Conservation (phyloP, 768 basidiomycete species). For the Rhodotorula babjevae region DNA sequence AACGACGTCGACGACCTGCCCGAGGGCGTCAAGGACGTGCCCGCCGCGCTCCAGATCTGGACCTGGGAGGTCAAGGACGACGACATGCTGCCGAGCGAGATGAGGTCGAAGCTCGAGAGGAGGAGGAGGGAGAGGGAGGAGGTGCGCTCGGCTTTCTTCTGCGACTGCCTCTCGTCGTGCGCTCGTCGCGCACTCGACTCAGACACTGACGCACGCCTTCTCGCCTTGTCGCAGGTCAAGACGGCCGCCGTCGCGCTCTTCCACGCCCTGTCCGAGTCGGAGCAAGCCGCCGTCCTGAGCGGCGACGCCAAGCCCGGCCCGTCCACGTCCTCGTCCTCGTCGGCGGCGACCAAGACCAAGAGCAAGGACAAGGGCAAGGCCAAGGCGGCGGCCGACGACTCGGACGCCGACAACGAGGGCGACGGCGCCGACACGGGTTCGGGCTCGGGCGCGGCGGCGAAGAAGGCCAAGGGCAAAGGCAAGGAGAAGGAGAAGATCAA, state of each 20-base stretch:
- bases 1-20: not conserved
- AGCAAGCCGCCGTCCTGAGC: constrained; percentile 53
- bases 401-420: not conserved
- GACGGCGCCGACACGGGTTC: not conserved
- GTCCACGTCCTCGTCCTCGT: too few relatives aligned
- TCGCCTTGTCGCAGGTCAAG: constrained; percentile 49
- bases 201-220: too few relatives aligned
- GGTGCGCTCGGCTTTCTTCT: constrained; percentile 48
- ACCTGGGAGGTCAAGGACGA: constrained; percentile 74
- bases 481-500: constrained; percentile 12
- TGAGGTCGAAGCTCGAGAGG: constrained; percentile 59
- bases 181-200: too few relatives aligned
- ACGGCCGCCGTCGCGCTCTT: constrained; percentile 54
- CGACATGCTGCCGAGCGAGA: constrained; percentile 65
- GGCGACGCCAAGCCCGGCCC: not conserved
- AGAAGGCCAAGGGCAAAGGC: constrained; percentile 21
- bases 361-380: constrained; percentile 48
- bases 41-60: constrained; percentile 62
- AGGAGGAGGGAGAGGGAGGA: constrained; percentile 63
- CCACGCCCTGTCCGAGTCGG: constrained; percentile 57
- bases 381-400: not conserved
- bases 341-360: not conserved
- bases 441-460: not conserved
- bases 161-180: not conserved
- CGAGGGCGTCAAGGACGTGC: constrained; percentile 10